Base-by-base conservation (phyloP, 2,329 filamentous ascomycete genomes). In the Hymenoscyphus fraxineus region DNA sequence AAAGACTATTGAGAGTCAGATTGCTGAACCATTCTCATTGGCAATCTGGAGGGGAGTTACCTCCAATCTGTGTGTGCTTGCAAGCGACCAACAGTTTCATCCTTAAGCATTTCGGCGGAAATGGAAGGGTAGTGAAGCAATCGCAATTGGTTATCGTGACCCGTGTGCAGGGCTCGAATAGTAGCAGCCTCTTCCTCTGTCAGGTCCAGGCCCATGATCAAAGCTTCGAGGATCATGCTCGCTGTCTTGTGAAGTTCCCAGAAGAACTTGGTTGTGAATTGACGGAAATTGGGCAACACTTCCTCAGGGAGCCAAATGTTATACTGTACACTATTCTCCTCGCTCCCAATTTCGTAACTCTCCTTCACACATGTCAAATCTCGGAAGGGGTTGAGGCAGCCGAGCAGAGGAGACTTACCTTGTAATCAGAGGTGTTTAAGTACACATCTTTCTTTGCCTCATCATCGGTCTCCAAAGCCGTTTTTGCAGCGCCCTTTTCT, bases 321-420 rank as follows among this genome's bases (percentile, higher is more conserved):
- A 27, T 60, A 60, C 6, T 60, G 59, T 1, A 47, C 41, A 13
- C 16, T n/a, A 47, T 60, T 60, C 5, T 60, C 6, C 2, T 60
- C 59, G 32, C 59, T 60, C 3, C 59, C 59, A n/a, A 60, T 60
- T 51, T 60, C 59, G 15, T 60, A 60, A 40, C 59, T 60, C 19
- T 60, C 59, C 59, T 60, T 31, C 1, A 41, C 19, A n/a, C 1
- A 6, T 10, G 27, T 39, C 27, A 60, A 13, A 32, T 9, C 2
- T 31, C 2, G n/a, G 35, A 3, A n/a, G n/a, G 15, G 15, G 13
- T 9, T 13, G 12, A 35, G 13, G 10, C 27, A 1, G 39, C 27
- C 27, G 27, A 27, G 12, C 5, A 55, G 16, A 19, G 3, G 19
- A 9, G 7, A 54, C 59, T 10, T 27, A 32, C 59, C 27, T 60